Base-by-base conservation (phyloP, 352 stramenopile genomes). In the Globisporangium spinosum region DNA sequence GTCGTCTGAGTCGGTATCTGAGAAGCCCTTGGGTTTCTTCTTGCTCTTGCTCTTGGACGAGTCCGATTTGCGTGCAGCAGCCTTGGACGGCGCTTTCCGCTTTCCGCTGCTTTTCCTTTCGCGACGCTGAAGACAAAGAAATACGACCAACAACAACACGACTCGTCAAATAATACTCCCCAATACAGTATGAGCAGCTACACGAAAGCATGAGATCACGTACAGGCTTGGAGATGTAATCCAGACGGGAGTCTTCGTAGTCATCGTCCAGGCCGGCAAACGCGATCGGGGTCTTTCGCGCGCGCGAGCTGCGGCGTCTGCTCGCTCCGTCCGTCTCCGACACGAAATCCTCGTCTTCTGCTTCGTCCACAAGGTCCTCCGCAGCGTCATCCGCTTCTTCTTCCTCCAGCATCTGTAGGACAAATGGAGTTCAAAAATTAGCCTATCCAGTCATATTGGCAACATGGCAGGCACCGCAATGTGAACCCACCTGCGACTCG, bases 341-440 rank as follows among this genome's bases (percentile, higher is more conserved):
- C 17, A 34, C 38, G 3, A 45, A 62, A 2, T 51, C 58, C 12
- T 51, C 58, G 20, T 38, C 62, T 2, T 51, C 56, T 25, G 59
- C 68, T 15, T 68, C 65, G 25, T 64, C 66, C 17, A 54, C 43
- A 13, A 65, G 55, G 9, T 72, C 40, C 25, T 83, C 78, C 0
- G 8, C 55, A 7, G 49, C 51, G 17, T 83, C 82, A 17, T 77
- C 71, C 3, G 62, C 68, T 49, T 77, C 70, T 32, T 68, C 72
- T 47, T 79, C 73, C 5, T 80, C 69, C 9, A 47, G 23, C 67
- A 69, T 60, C 67, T 70, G 34, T 7, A n/a, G 20, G 45, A 32
- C 12, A 25, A 40, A 23, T 5, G 15, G 4, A 15, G 13, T 58
- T 59, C 1, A 43, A 8, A 3, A 15, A 10, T 60, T 25, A 25